Percentiles rank a stretch among this genome's conserved stretches.
Conservation (phyloP, 176 grass and related monocot genomes). For the Areca catechu region DNA sequence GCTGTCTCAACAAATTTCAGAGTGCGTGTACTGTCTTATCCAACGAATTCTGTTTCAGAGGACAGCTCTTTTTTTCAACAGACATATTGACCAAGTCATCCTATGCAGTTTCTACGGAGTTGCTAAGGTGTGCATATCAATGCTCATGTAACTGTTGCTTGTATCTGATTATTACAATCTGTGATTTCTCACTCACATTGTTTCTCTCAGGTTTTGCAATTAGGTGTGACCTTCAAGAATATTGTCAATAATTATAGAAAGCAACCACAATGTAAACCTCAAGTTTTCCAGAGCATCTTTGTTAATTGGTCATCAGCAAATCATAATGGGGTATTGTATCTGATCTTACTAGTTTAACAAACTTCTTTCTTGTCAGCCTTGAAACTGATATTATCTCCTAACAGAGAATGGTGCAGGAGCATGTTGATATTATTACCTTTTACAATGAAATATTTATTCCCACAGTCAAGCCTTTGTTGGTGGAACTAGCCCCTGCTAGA, state of each 20-base stretch:
- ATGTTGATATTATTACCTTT: constrained; percentile 86
- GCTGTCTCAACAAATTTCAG: constrained; percentile 46
- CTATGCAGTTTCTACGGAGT: constrained; percentile 91
- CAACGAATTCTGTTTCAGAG: constrained; percentile 65
- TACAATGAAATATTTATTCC: constrained; percentile 93
- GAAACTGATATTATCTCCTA: constrained; percentile 16
- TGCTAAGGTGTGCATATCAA: constrained; percentile 50
- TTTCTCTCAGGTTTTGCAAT: constrained; percentile 49
- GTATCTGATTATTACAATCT: neutral
- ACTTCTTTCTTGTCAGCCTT: constrained; percentile 14
- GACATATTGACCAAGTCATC: constrained; percentile 87
- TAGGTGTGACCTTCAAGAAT: constrained; percentile 59
- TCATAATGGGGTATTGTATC: constrained; percentile 37
- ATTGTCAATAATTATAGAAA: constrained; percentile 69
- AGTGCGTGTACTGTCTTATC: constrained; percentile 62
- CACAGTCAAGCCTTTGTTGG: constrained; percentile 66
- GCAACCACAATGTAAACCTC: constrained; percentile 76
- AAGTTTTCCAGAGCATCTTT: constrained; percentile 65
- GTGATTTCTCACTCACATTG: constrained; percentile 25
- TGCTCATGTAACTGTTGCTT: too few relatives aligned
- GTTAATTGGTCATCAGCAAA: constrained; percentile 40
- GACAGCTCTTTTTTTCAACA: constrained; percentile 77
- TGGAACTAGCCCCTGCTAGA: constrained; percentile 40
- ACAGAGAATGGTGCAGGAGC: constrained; percentile 50
- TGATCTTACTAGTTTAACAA: constrained; percentile 9